Evolutionary conservation across 148 eudicot genomes (phyloP), one percentile per base, ranked within the genome.

Genomic region (Vaccinium corymbosum): DNA sequence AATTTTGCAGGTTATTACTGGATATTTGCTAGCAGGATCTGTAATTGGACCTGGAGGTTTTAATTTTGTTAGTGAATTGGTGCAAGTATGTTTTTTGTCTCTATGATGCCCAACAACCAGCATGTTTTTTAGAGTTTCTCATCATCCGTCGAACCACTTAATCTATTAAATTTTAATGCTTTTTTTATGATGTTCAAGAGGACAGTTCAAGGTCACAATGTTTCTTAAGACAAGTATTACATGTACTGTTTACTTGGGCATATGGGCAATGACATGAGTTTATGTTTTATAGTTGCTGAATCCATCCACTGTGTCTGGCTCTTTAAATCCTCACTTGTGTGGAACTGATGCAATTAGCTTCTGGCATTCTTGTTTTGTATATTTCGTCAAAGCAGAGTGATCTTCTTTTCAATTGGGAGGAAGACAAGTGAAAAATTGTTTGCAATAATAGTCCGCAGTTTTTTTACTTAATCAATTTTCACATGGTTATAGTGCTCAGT

Each of bases 11-110:
- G 99, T 97, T 84, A 92, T 97, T 84, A 97, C 98, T 83, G 99
- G 99, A 76, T 97, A 97, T 90, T 89, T 97, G 87, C 89, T 97
- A 55, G 98, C 99, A 62, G 99, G 99, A 86, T 97, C 99, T 79
- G 68, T 95, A 84, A 92, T 97, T 88, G 99, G 99, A 85, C 99
- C 99, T 62, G 99, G 99, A 64, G 99, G 99, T 66, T 90, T 95
- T 86, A 94, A 92, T 88, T 89, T 95, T 86, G 94, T 97, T 78
- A 95, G 96, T 88, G 99, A 97, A 88, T 90, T 97, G 95, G 99
- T 97, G 84, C 99, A 97, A 92, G 99, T 97, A 95, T 86, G 89
- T 56, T 76, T 74, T 85, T 70, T 79, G 49, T 73, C 66, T 82
- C 71, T 35, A 7, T 75, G 20, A 74, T 85, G 52, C 48, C 68